These are phyloP conservation scores for Hyphopichia burtonii DNA, from an alignment of 1,139 yeast genomes.

Conservation along the genomic window DNA sequence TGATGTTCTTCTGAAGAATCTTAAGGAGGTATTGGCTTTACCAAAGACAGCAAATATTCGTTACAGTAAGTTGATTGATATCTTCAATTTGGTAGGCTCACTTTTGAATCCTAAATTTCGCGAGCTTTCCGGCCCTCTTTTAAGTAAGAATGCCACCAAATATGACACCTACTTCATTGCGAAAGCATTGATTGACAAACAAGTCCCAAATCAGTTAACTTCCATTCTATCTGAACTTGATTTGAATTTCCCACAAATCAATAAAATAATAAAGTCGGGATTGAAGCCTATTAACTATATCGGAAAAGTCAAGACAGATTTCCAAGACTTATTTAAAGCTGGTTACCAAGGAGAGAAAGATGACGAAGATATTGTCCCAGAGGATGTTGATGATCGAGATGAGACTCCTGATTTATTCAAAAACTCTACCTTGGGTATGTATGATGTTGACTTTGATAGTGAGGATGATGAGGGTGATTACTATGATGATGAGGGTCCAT, in stretches of 20 bases:
- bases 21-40: constrained; percentile 47
- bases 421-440: constrained; percentile 92
- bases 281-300: constrained; percentile 62
- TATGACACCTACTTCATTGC: constrained; percentile 62
- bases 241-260: constrained; percentile 67
- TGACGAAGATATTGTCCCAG: constrained; percentile 59
- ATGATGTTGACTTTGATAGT: constrained; percentile 77
- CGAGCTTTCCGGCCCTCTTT: constrained; percentile 41
- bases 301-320: constrained; percentile 60
- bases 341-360: constrained; percentile 43
- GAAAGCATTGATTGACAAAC: constrained; percentile 64
- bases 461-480: constrained; percentile 43
- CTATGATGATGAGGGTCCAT: constrained; percentile 32
- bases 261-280: constrained; percentile 54
- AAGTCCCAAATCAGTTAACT: constrained; percentile 58
- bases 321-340: constrained; percentile 52
- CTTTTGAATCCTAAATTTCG: constrained; percentile 43
- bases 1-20: constrained; percentile 64
- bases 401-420: constrained; percentile 82
- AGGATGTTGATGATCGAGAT: constrained; percentile 61
- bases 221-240: constrained; percentile 62
- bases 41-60: constrained; percentile 28
- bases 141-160: constrained; percentile 49
- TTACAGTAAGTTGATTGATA: constrained; percentile 55
- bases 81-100: constrained; percentile 53